Percentiles rank a stretch among this genome's conserved stretches.
These are phyloP conservation scores for Peniophora sp. DNA, from an alignment of 1,284 basidiomycete species.

Conservation along the genomic window DNA sequence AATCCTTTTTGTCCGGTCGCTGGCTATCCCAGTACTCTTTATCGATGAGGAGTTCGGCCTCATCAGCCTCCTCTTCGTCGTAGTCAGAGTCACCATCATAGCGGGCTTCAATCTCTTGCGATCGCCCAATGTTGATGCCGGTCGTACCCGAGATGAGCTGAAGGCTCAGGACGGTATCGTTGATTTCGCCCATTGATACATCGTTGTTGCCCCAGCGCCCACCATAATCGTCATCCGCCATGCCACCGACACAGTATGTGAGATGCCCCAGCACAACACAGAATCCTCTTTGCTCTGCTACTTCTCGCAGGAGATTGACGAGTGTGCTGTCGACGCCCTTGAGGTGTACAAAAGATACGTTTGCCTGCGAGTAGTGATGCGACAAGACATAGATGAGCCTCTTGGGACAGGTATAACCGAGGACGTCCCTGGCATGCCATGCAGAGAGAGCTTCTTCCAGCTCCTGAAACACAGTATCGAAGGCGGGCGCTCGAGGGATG, in stretches of 20 bases:
- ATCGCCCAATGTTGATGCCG: conserved; percentile 23
- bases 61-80: conserved; percentile 23
- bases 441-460: conserved; percentile 10
- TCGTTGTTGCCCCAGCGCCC: not conserved
- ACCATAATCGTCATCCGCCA: too few relatives aligned
- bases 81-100: too few relatives aligned
- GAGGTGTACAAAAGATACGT: conserved; percentile 13
- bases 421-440: conserved; percentile 11
- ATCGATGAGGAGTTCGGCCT: conserved; percentile 17
- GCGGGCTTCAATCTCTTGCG: too few relatives aligned
- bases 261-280: conserved; percentile 28
- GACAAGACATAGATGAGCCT: conserved; percentile 16
- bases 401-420: conserved; percentile 1
- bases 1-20: conserved; percentile 29
- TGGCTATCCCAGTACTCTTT: conserved; percentile 23
- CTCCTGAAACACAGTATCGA: conserved; percentile 3
- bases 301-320: conserved; percentile 10
- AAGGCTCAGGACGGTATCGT: not conserved
- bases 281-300: conserved; percentile 14
- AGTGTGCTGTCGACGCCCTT: conserved; percentile 17
- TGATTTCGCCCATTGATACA: conserved; percentile 17
- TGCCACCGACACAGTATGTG: conserved; percentile 21
- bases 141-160: conserved; percentile 11
- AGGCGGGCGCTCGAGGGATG: too few relatives aligned
- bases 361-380: conserved; percentile 18